Conservation (phyloP, 257 asterid species). For the Scutellaria barbata region DNA sequence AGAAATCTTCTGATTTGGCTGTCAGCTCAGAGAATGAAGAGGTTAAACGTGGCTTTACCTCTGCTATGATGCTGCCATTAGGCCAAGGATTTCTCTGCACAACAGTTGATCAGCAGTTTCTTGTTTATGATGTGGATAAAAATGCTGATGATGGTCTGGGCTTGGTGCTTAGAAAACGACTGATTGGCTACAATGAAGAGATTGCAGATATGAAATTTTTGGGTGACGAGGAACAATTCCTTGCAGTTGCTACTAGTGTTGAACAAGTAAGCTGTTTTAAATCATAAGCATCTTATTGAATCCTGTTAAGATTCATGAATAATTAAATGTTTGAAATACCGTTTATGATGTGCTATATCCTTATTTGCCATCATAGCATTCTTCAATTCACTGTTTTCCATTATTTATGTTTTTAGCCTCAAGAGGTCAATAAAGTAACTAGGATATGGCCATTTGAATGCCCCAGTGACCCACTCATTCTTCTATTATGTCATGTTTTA, state of each 20-base stretch:
- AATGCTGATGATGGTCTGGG: constrained; percentile 54
- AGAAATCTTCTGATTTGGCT: constrained; percentile 79
- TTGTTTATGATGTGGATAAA: constrained; percentile 64
- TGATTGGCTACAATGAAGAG: constrained; percentile 94
- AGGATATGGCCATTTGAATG: constrained; percentile 5
- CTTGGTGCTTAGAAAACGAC: constrained; percentile 69
- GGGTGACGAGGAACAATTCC: constrained; percentile 87
- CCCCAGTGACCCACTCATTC: neutral
- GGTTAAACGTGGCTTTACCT: constrained; percentile 78
- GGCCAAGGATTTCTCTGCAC: constrained; percentile 80
- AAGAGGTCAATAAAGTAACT: neutral
- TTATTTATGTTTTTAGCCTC: neutral
- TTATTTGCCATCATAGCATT: neutral
- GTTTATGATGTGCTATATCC: neutral
- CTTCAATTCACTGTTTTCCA: neutral
- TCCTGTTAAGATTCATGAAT: constrained; percentile 4
- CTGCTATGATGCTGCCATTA: constrained; percentile 81
- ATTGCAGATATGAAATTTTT: constrained; percentile 93
- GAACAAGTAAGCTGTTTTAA: constrained; percentile 67
- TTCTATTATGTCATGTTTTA: neutral
- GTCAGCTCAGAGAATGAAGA: constrained; percentile 69
- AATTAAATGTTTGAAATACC: neutral
- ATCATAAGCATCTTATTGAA: constrained; percentile 17
- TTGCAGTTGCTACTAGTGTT: constrained; percentile 95
- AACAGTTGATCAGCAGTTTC: constrained; percentile 97